Conservation (phyloP, 2,329 filamentous ascomycete genomes). For the Orbilia ellipsospora region DNA sequence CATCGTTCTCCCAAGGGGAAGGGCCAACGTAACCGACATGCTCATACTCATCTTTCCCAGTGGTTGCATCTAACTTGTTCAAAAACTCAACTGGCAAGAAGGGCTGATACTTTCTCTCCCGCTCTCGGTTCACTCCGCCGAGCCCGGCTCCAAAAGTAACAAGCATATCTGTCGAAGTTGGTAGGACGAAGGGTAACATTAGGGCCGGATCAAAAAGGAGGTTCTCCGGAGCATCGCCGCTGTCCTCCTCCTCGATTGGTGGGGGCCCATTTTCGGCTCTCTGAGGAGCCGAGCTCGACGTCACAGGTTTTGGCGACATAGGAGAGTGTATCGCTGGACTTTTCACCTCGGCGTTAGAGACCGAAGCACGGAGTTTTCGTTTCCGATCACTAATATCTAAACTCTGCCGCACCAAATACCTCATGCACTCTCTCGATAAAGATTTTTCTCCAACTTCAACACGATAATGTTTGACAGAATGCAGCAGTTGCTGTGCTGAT, state of each 20-base stretch:
- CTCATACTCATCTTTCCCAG: slow-evolving; percentile 47
- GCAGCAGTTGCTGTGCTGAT: slow-evolving; percentile 87
- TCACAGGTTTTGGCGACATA: slow-evolving; percentile 58
- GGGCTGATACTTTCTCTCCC: slow-evolving; percentile 94
- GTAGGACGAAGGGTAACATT: slow-evolving; percentile 94
- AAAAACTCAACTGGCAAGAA: slow-evolving; percentile 94
- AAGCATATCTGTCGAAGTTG: slow-evolving; percentile 96
- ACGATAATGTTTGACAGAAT: slow-evolving; percentile 90
- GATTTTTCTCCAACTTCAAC: slow-evolving; percentile 95
- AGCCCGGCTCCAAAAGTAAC: slow-evolving; percentile 94
- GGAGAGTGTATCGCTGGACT: slow-evolving; percentile 45
- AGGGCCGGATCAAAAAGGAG: slow-evolving; percentile 87
- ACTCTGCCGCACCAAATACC: slow-evolving; percentile 78
- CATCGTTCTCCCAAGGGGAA: slow-evolving; percentile 52
- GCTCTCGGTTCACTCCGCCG: slow-evolving; percentile 88
- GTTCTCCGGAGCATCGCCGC: slow-evolving; percentile 77
- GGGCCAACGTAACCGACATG: slow-evolving; percentile 46
- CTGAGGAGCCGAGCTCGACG: slow-evolving; percentile 52
- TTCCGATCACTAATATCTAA: slow-evolving; percentile 64
- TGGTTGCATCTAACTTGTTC: slow-evolving; percentile 77
- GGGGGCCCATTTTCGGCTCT: slow-evolving; percentile 58
- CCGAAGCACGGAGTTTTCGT: slow-evolving; percentile 64
- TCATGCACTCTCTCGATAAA: slow-evolving; percentile 85
- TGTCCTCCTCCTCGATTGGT: slow-evolving; percentile 68
- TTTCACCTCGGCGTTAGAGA: slow-evolving; percentile 67